These are phyloP conservation scores for Penicillium paradoxum DNA, from an alignment of 495 filamentous ascomycete species.

Conservation along the genomic window DNA sequence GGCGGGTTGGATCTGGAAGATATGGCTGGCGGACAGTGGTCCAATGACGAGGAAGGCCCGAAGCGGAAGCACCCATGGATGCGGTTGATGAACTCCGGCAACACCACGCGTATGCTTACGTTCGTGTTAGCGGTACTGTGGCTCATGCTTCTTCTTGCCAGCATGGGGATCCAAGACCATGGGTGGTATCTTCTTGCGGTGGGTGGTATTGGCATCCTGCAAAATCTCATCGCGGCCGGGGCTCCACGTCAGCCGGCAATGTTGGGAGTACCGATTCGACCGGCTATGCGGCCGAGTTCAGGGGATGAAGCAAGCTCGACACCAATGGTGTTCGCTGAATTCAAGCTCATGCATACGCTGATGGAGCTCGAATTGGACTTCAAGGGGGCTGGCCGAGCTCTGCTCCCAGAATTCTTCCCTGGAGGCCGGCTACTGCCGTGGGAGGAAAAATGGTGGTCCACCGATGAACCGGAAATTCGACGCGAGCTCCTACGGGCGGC, in stretches of 20 bases:
- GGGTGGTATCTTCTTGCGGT: slow-evolving; percentile 44
- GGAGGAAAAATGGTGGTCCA: background rate
- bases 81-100: slow-evolving; percentile 4
- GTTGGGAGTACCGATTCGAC: slow-evolving; percentile 28
- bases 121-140: slow-evolving; percentile 31
- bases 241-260: slow-evolving; percentile 21
- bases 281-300: background rate
- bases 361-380: slow-evolving; percentile 27
- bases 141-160: slow-evolving; percentile 36
- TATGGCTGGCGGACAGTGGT: slow-evolving; percentile 30
- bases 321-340: slow-evolving; percentile 15
- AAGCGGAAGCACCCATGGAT: background rate
- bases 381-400: slow-evolving; percentile 22
- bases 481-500: background rate
- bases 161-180: slow-evolving; percentile 26
- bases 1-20: slow-evolving; percentile 44
- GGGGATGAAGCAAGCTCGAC: background rate
- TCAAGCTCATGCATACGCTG: slow-evolving; percentile 33
- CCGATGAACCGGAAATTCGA: background rate
- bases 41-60: slow-evolving; percentile 1
- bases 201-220: slow-evolving; percentile 42
- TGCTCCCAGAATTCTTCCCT: slow-evolving; percentile 33
- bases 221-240: slow-evolving; percentile 40
- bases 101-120: slow-evolving; percentile 9
- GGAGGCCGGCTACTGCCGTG: slow-evolving; percentile 7